Evolutionary conservation across 257 asterid genomes (phyloP).

Genomic region (Solanum habrochaites): DNA sequence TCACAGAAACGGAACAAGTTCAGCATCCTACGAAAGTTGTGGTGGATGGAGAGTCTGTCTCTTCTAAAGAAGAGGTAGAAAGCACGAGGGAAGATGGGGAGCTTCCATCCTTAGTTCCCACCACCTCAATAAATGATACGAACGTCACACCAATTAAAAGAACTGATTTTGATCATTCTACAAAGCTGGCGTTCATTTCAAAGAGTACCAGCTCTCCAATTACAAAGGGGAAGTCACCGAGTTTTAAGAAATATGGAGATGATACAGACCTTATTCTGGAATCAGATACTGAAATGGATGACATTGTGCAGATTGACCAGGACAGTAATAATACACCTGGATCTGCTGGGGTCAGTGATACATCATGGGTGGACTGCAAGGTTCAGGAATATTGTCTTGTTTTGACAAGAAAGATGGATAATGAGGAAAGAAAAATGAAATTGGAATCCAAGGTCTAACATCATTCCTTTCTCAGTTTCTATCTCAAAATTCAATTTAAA

Average conservation of each 20-base stretch:
- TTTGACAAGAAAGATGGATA: conserved; percentile 39
- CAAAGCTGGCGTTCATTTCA: conserved; percentile 55
- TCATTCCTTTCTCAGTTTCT: background rate
- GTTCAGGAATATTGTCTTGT: conserved; percentile 53
- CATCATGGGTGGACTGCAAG: conserved; percentile 54
- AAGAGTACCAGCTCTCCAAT: conserved; percentile 53
- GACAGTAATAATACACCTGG: conserved; percentile 22
- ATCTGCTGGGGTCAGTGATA: conserved; percentile 13
- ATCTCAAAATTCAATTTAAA: background rate
- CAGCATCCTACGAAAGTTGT: conserved; percentile 24
- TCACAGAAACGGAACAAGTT: conserved; percentile 36
- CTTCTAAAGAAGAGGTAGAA: conserved; percentile 53
- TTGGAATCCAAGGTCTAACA: conserved; percentile 73
- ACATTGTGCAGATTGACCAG: conserved; percentile 44
- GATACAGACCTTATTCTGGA: conserved; percentile 72
- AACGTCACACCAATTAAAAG: conserved; percentile 29
- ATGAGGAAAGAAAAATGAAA: conserved; percentile 34
- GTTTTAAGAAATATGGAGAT: conserved; percentile 58
- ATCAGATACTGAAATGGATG: conserved; percentile 37
- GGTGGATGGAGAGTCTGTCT: conserved; percentile 21
- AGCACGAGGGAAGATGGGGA: conserved; percentile 80
- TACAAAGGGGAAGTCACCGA: conserved; percentile 51
- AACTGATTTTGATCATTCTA: conserved; percentile 36
- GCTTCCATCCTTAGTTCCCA: conserved; percentile 55
- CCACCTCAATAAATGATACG: conserved; percentile 26